Percentiles rank a stretch among this genome's conserved stretches.
Conservation (phyloP, 441 rosid genomes). For the Euphorbia celastroides region DNA sequence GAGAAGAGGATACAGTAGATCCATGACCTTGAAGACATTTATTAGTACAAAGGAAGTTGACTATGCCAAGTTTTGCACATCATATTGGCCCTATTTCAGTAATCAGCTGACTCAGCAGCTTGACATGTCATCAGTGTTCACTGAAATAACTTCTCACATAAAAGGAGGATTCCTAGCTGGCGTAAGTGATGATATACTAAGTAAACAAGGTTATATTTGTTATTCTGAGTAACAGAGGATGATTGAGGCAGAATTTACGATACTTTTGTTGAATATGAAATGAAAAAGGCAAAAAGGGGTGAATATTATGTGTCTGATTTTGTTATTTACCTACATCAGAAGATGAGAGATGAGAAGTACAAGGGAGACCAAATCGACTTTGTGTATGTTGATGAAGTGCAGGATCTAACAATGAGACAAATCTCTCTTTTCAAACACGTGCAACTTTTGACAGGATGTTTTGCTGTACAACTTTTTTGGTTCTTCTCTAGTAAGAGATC, state of each 20-base stretch:
- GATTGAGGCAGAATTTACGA: conserved; percentile 34
- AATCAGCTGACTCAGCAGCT: conserved; percentile 28
- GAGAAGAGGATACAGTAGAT: conserved; percentile 16
- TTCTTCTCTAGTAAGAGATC: conserved; percentile 35
- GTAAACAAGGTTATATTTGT: conserved; percentile 29
- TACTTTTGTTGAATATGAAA: conserved; percentile 41
- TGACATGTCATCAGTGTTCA: conserved; percentile 40
- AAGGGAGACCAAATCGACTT: conserved; percentile 32
- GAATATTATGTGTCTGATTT: conserved; percentile 52
- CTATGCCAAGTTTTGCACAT: conserved; percentile 36
- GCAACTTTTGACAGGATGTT: too few species aligned
- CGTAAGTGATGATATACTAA: conserved; percentile 24
- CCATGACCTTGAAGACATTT: conserved; percentile 29
- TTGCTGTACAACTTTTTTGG: conserved; percentile 46
- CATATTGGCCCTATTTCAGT: conserved; percentile 50
- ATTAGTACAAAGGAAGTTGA: conserved; percentile 39
- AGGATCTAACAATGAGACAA: conserved; percentile 55
- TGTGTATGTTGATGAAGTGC: conserved; percentile 57
- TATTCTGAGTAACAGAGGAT: conserved; percentile 27
- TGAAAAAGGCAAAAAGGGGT: conserved; percentile 33
- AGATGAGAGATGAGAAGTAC: conserved; percentile 24
- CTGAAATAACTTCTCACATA: conserved; percentile 47
- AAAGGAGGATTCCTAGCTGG: conserved; percentile 39
- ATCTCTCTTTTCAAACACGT: conserved; percentile 45
- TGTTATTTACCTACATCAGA: conserved; percentile 44